phyloP scores from a whole-genome alignment of 1,139 yeast species.

The Pichia sp. region DNA sequence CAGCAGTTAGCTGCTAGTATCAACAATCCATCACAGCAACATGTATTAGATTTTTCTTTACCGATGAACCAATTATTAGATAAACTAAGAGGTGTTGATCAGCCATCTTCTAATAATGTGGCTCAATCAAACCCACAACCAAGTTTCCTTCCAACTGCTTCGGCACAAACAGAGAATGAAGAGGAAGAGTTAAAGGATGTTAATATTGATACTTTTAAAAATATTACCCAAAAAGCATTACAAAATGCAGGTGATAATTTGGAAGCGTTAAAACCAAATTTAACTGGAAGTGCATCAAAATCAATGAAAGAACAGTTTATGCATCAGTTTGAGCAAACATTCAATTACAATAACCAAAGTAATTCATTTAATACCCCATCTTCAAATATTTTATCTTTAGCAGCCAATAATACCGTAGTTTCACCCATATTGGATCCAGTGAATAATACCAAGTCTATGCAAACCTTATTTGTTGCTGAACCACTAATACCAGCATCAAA shows the following conservation, averaged over 20 bases:
- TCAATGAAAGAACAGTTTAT: slow-evolving; percentile 37
- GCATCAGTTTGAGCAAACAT: slow-evolving; percentile 29
- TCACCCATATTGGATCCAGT: background rate
- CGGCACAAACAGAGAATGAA: slow-evolving; percentile 41
- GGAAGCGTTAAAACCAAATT: slow-evolving; percentile 28
- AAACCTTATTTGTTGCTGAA: background rate
- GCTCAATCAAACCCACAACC: too few species aligned
- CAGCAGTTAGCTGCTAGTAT: slow-evolving; percentile 10
- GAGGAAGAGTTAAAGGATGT: slow-evolving; percentile 58
- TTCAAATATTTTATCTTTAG: slow-evolving; percentile 10
- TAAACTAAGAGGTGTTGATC: slow-evolving; percentile 31
- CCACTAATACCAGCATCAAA: too few species aligned
- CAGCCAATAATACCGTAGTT: slow-evolving; percentile 6
- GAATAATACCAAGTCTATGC: background rate
- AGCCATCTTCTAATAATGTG: background rate
- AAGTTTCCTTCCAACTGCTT: slow-evolving; percentile 1
- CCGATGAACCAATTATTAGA: slow-evolving; percentile 69
- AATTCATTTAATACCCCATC: slow-evolving; percentile 4
- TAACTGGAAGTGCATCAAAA: slow-evolving; percentile 29
- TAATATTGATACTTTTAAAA: slow-evolving; percentile 25
- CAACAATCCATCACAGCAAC: slow-evolving; percentile 10
- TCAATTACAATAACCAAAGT: slow-evolving; percentile 9
- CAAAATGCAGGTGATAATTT: slow-evolving; percentile 13
- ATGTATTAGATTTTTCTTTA: slow-evolving; percentile 47
- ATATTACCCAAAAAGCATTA: slow-evolving; percentile 12